phyloP scores from a whole-genome alignment of 1,139 yeast genomes.

The Blastobotrys buckinghamii region DNA sequence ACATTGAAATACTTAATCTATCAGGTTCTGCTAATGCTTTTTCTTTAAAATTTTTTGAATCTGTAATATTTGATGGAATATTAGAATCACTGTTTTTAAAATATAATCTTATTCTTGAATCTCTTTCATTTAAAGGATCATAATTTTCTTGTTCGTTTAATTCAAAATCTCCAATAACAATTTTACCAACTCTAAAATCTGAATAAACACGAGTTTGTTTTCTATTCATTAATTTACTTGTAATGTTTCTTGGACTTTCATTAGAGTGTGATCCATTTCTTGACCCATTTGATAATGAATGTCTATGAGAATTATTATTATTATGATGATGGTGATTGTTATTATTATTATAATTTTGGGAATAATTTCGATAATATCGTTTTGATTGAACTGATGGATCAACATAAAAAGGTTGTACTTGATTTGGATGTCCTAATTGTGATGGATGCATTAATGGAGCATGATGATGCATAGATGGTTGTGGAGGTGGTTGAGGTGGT shows the following conservation, averaged over 20 bases:
- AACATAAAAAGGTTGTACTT: constrained; percentile 4
- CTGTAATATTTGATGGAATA: background rate
- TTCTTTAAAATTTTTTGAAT: constrained; percentile 11
- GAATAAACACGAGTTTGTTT: constrained; percentile 16
- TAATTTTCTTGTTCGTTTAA: constrained; percentile 13
- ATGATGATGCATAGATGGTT: background rate
- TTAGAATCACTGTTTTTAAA: constrained; percentile 15
- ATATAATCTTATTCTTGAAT: constrained; percentile 19
- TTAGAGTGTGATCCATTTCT: background rate
- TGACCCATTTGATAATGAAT: background rate
- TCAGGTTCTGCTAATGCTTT: constrained; percentile 23
- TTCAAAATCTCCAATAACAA: constrained; percentile 21
- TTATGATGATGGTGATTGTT: background rate
- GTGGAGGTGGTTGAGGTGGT: constrained; percentile 1
- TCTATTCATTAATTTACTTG: background rate
- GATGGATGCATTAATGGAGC: background rate
- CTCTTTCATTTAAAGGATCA: constrained; percentile 11
- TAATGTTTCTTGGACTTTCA: background rate
- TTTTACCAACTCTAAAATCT: constrained; percentile 21
- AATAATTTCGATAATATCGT: background rate
- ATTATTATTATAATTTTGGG: background rate
- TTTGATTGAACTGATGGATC: background rate
- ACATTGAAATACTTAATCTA: constrained; percentile 21
- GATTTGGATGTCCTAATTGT: background rate
- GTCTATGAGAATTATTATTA: background rate